Evolutionary conservation across 345 rosid species (phyloP).

Genomic region (Salix caprea): DNA sequence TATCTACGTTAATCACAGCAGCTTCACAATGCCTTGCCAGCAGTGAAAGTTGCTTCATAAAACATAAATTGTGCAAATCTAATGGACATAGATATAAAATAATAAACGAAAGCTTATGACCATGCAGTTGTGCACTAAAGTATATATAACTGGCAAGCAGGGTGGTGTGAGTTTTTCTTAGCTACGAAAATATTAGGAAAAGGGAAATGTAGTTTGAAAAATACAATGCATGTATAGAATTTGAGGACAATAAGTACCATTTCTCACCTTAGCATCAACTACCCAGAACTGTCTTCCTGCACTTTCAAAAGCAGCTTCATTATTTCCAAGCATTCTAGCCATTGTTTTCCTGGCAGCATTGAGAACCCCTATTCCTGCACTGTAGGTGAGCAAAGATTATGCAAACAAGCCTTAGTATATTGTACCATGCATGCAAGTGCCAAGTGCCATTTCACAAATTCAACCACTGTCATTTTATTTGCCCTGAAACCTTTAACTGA

Average conservation of each 20-base stretch:
- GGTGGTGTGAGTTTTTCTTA: background rate
- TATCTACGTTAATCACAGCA: background rate
- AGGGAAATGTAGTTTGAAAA: background rate
- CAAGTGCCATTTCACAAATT: background rate
- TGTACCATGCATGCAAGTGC: background rate
- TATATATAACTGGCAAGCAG: background rate
- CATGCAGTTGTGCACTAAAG: background rate
- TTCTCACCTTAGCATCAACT: constrained; percentile 82
- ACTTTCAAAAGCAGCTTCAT: constrained; percentile 75
- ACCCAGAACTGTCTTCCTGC: constrained; percentile 96
- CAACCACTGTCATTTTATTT: background rate
- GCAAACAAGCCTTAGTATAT: constrained; percentile 12
- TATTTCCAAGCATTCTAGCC: constrained; percentile 97
- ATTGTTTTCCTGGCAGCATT: constrained; percentile 97
- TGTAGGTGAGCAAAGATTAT: constrained; percentile 36
- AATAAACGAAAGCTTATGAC: background rate
- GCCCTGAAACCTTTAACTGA: background rate
- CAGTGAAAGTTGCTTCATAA: background rate
- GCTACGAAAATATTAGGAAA: background rate
- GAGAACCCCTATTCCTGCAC: constrained; percentile 96
- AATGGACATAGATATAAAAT: background rate
- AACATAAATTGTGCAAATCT: background rate
- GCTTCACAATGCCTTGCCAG: background rate
- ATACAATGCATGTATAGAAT: background rate
- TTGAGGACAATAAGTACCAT: background rate